Evolutionary conservation across 2,329 filamentous ascomycete species (phyloP), one percentile per base, ranked within the genome.

Genomic region (Colletotrichum gigasporum): DNA sequence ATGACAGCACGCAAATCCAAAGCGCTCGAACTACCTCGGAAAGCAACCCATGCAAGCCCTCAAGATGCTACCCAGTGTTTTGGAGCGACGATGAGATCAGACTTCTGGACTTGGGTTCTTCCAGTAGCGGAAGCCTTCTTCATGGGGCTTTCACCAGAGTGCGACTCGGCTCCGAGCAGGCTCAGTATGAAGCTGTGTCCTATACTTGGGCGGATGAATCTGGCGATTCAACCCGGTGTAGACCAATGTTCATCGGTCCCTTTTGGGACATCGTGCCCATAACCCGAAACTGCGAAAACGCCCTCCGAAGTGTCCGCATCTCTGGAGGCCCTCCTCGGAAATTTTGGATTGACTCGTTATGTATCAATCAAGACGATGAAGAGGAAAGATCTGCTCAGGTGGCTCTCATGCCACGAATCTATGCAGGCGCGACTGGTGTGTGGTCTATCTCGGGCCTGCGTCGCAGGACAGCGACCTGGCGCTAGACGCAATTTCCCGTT

Each of bases 321-420:
- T 9, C 4, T 10, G 2, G 11, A 14, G 11, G 9, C 5, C 4
- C 5, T 9, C 48, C 30, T 10, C 30, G n/a, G 2, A 52, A 16
- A 0, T 11, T 52, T 9, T 52, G 48, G 48, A 3, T 52, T 2
- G 48, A 52, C 10, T n/a, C 48, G 2, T 16, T 52, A 4, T 52
- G 48, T 26, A 35, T 52, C 16, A 52, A 52, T 5, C 65, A 67
- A 26, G 42, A 44, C 12, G 47, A 65, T 7, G 16, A 39, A 4
- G 9, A n/a, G 1, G 62, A 67, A n/a, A 48, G 57, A 47, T 14
- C 44, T 3, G 18, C 18, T 4, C 62, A 67, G 35, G 51, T 61
- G 5, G 34, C 45, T 3, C 32, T 55, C 4, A 67, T 67, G 65
- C 16, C 47, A 2, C 14, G 34, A 39, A 52, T 65, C 5, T 67